phyloP scores from a whole-genome alignment of 2,329 filamentous ascomycete genomes.

The Aureobasidium zeae region DNA sequence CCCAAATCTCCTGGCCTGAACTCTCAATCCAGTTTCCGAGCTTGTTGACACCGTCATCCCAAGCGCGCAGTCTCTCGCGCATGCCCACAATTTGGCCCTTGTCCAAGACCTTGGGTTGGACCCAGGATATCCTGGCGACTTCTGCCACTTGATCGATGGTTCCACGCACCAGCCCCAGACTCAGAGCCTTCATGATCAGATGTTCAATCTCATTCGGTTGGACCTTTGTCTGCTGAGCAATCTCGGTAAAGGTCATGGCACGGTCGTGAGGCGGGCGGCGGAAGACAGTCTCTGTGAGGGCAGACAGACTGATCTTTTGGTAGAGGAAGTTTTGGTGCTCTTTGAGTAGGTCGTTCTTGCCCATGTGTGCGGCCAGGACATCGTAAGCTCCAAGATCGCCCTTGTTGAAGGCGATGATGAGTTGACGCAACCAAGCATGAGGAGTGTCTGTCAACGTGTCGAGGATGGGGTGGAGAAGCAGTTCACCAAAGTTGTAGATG shows the following conservation, averaged over 20 bases:
- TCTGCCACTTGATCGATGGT: constrained; percentile 95
- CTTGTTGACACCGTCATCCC: constrained; percentile 93
- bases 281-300: constrained; percentile 93
- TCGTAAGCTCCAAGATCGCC: constrained; percentile 87
- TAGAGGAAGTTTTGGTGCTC: constrained; percentile 77
- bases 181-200: constrained; percentile 97
- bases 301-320: constrained; percentile 96
- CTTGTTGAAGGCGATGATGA: constrained; percentile 96
- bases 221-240: constrained; percentile 87
- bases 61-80: constrained; percentile 78
- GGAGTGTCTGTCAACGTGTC: constrained; percentile 67
- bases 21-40: constrained; percentile 95
- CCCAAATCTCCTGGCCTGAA: constrained; percentile 92
- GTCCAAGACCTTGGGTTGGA: constrained; percentile 95
- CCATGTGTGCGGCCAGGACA: constrained; percentile 59
- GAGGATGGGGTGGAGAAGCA: constrained; percentile 93
- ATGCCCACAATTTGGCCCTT: constrained; percentile 92
- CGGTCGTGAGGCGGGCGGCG: constrained; percentile 90
- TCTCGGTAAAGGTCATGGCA: constrained; percentile 82
- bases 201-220: constrained; percentile 89
- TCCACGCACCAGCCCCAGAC: constrained; percentile 76
- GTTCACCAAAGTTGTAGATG: constrained; percentile 99
- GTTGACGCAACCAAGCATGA: constrained; percentile 80
- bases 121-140: constrained; percentile 94
- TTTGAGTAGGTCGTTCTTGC: constrained; percentile 67